Evolutionary conservation across 441 rosid species (phyloP), one percentile per base, ranked within the genome.

Genomic region (Gossypium davidsonii): DNA sequence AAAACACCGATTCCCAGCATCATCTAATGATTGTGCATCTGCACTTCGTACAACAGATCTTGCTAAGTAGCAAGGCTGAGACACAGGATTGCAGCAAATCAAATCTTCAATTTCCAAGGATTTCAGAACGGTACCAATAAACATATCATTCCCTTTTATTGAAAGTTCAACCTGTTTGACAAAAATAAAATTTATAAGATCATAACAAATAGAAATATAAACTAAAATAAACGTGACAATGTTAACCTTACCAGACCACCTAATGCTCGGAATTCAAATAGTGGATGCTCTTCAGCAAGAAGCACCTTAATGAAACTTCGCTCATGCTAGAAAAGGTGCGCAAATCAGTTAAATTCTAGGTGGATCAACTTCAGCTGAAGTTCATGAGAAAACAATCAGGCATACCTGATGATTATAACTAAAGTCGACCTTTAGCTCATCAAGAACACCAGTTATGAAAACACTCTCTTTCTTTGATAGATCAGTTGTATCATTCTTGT

Each of bases 101-200:
- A 93, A 83, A 85, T 96, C 99, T 88, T 93, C 97, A 76, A 96
- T 88, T 88, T 96, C 99, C 91, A 96, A 84, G 31, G 99, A 89
- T 83, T 88, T 89, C 78, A 96, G 79, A 77, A 93, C 80, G 58
- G 96, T 93, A 26, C 99, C 98, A 75, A 96, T 84, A 76, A 93
- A 85, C 90, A 93, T 82, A 78, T 91, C 98, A 73, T 80, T 90
- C 75, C 76, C 91, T 83, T 86, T 90, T 68, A 90, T 80, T 61
- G 94, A 91, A 80, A 96, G 79, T 80, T 96, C 93, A 75, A 96
- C 98, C 99, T 96, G 87, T 69, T 68, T 49, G 26, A 72, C 6
- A 70, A 77, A 79, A 15, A 39, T 56, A 78, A 74, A 57, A 44
- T 51, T 73, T 76, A 11, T 37, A 37, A 18, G 20, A 53, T 20